Percentiles rank a stretch among this genome's conserved stretches.
These are phyloP conservation scores for Porphyrellus sp. DNA, from an alignment of 1,284 basidiomycete genomes.

Conservation along the genomic window DNA sequence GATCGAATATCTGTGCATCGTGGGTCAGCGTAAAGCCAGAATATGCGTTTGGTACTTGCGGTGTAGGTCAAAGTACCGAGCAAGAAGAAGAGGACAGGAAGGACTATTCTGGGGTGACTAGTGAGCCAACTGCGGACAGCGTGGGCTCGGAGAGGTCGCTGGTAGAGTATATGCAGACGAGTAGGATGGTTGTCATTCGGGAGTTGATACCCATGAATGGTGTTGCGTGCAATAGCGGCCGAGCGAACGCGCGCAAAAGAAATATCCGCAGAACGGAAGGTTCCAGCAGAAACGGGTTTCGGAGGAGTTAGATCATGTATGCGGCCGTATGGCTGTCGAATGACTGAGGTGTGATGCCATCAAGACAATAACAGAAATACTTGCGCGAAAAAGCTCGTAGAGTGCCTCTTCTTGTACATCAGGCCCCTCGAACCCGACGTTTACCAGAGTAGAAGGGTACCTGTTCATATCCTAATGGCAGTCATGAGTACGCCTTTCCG, in stretches of 20 bases:
- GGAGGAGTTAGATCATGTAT: slow-evolving; percentile 69
- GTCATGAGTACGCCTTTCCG: slow-evolving; percentile 1
- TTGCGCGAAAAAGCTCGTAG: slow-evolving; percentile 67
- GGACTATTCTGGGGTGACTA: slow-evolving; percentile 80
- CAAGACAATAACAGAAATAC: slow-evolving; percentile 20
- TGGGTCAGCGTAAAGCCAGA: not conserved
- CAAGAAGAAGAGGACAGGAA: slow-evolving; percentile 85
- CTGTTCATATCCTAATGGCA: slow-evolving; percentile 77
- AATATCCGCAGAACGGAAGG: slow-evolving; percentile 62
- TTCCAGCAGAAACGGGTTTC: slow-evolving; percentile 62
- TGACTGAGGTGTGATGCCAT: slow-evolving; percentile 16
- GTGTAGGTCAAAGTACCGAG: slow-evolving; percentile 87
- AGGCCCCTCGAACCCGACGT: slow-evolving; percentile 83
- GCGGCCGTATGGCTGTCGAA: slow-evolving; percentile 74
- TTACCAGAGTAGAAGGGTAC: slow-evolving; percentile 70
- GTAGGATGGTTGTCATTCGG: slow-evolving; percentile 41
- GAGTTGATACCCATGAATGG: slow-evolving; percentile 69
- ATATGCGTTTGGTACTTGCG: slow-evolving; percentile 42
- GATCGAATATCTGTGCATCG: slow-evolving; percentile 80
- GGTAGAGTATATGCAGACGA: slow-evolving; percentile 65
- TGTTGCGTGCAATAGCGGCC: slow-evolving; percentile 83
- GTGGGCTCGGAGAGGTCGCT: slow-evolving; percentile 75
- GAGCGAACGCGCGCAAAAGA: slow-evolving; percentile 62
- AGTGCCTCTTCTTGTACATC: slow-evolving; percentile 78
- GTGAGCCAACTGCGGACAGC: slow-evolving; percentile 80